phyloP scores from a whole-genome alignment of 768 basidiomycete species.

The Lactarius trivialis region DNA sequence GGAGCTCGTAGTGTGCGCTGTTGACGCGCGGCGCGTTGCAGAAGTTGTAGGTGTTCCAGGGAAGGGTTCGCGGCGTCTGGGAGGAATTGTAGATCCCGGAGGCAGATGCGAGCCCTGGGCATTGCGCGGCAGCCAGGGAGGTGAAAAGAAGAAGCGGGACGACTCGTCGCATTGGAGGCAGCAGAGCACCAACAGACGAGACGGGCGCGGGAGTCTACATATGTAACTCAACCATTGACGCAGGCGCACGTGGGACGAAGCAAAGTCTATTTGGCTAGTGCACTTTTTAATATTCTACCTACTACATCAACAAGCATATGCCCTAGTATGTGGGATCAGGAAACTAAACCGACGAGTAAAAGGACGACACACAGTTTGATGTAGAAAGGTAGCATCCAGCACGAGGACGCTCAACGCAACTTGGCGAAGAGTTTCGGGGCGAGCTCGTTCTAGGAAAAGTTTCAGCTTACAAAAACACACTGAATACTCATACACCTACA shows the following conservation, averaged over 20 bases:
- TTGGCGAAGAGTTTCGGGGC: slow-evolving; percentile 82
- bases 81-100: slow-evolving; percentile 43
- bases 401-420: slow-evolving; percentile 40
- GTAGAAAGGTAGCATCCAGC: background rate
- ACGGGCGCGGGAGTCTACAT: background rate
- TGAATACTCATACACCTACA: slow-evolving; percentile 39
- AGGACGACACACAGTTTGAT: background rate
- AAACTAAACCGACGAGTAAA: background rate
- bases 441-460: slow-evolving; percentile 38
- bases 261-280: slow-evolving; percentile 2
- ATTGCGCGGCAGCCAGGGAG: background rate
- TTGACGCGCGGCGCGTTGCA: slow-evolving; percentile 47
- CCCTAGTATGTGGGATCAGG: background rate
- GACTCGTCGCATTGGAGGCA: background rate
- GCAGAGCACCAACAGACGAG: no score
- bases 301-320: background rate
- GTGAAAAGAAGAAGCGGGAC: background rate
- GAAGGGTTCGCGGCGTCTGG: slow-evolving; percentile 33
- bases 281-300: slow-evolving; percentile 4
- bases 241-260: background rate
- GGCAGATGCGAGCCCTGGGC: background rate
- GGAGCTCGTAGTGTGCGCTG: slow-evolving; percentile 33
- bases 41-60: slow-evolving; percentile 50
- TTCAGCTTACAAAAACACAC: slow-evolving; percentile 6
- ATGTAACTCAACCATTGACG: background rate